These are phyloP conservation scores for Rheum nobile DNA, from an alignment of 148 eudicot species.

Conservation along the genomic window DNA sequence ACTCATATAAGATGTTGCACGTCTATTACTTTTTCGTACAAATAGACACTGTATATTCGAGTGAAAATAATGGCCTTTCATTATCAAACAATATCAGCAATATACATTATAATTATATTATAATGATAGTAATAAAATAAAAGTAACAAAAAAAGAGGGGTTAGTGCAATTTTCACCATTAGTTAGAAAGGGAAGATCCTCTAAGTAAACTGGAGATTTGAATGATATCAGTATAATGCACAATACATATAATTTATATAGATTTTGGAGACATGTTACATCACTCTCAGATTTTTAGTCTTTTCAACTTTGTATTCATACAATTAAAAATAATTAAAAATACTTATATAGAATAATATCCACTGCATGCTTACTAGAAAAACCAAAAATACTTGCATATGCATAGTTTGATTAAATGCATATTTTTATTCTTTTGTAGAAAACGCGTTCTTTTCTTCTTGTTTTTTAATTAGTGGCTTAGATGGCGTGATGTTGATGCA, in stretches of 20 bases:
- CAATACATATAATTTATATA: neutral
- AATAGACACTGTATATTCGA: too few relatives aligned
- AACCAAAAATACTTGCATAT: neutral
- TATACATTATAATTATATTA: neutral
- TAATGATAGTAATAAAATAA: neutral
- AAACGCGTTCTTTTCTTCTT: neutral
- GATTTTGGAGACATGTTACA: neutral
- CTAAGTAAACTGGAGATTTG: neutral
- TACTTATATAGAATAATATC: neutral
- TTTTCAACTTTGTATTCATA: neutral
- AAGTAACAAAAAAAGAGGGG: neutral
- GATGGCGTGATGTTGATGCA: neutral
- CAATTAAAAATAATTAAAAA: neutral
- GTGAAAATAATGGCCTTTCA: neutral
- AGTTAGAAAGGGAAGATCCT: neutral
- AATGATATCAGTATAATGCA: neutral
- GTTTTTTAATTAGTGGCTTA: neutral
- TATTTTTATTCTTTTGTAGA: neutral
- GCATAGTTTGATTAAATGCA: neutral
- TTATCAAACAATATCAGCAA: neutral
- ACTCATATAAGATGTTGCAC: neutral
- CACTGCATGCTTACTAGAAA: neutral
- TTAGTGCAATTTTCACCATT: slow-evolving; percentile 6
- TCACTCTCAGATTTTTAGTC: neutral
- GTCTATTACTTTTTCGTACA: too few relatives aligned